Conservation (phyloP, 495 filamentous ascomycete species). For the Pseudomonodictys pantanalensis region DNA sequence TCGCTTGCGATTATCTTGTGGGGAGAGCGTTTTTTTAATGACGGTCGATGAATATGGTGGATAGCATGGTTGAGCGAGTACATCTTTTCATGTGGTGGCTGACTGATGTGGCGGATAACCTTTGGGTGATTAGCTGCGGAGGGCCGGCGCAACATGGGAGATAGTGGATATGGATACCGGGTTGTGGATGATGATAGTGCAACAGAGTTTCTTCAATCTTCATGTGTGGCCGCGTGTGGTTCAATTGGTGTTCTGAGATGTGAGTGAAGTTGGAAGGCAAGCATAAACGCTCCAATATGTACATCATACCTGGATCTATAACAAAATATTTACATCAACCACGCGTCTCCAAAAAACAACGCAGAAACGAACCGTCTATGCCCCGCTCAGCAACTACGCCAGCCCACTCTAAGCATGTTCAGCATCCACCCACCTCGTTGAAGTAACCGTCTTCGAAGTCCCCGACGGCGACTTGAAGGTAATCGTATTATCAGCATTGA, state of each 20-base stretch:
- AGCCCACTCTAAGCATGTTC: constrained; percentile 8
- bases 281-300: too few relatives aligned
- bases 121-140: not conserved
- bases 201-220: not conserved
- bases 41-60: not conserved
- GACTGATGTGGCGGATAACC: too few relatives aligned
- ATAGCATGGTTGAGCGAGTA: too few relatives aligned
- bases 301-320: too few relatives aligned
- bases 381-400: too few relatives aligned
- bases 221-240: not conserved
- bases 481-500: constrained; percentile 1
- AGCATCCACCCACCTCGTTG: not conserved
- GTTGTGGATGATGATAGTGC: not conserved
- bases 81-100: too few relatives aligned
- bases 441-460: not conserved
- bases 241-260: too few relatives aligned
- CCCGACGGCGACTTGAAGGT: not conserved
- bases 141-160: not conserved
- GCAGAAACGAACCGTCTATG: too few relatives aligned
- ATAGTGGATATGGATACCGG: not conserved
- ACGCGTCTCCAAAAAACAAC: too few relatives aligned
- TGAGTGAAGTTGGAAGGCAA: too few relatives aligned
- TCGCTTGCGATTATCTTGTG: not conserved
- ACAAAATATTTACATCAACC: too few relatives aligned
- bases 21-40: not conserved